A percentile compares a stretch with the other conserved stretches of the same genome.
Conservation (phyloP, 257 asterid species). For the Forsythia suspensa region DNA sequence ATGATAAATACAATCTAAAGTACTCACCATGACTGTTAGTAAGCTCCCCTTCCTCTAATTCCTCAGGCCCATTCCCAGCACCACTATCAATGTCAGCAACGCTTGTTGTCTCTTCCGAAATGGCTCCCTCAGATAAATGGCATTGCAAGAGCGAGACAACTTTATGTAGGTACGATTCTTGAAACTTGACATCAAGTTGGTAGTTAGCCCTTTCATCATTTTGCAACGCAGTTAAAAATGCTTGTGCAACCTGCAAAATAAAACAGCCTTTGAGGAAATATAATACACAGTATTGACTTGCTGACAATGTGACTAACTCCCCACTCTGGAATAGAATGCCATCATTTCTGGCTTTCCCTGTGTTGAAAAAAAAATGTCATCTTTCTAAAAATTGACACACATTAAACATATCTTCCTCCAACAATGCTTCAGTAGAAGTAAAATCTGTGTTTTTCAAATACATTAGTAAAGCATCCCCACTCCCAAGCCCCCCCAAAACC, state of each 20-base stretch:
- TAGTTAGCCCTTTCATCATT: slow-evolving; percentile 95
- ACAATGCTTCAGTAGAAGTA: background rate
- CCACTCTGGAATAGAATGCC: slow-evolving; percentile 11
- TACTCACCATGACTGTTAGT: slow-evolving; percentile 69
- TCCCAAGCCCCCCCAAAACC: background rate
- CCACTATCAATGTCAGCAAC: slow-evolving; percentile 31
- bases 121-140: slow-evolving; percentile 86
- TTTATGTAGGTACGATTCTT: slow-evolving; percentile 82
- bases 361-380: background rate
- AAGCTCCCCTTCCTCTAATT: slow-evolving; percentile 98
- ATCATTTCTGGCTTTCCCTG: background rate
- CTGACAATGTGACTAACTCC: background rate
- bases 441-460: background rate
- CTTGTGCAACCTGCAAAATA: slow-evolving; percentile 79
- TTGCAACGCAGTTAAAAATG: slow-evolving; percentile 85
- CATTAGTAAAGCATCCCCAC: background rate
- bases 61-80: slow-evolving; percentile 52
- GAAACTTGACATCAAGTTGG: slow-evolving; percentile 98
- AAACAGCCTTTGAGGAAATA: slow-evolving; percentile 10
- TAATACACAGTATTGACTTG: slow-evolving; percentile 11
- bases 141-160: slow-evolving; percentile 93
- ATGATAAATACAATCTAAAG: slow-evolving; percentile 15
- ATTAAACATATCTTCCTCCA: background rate
- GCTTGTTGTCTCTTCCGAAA: slow-evolving; percentile 49
- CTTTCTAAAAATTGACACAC: background rate